Conservation (phyloP, 2,329 filamentous ascomycete species). For the Monilinia aucupariae region DNA sequence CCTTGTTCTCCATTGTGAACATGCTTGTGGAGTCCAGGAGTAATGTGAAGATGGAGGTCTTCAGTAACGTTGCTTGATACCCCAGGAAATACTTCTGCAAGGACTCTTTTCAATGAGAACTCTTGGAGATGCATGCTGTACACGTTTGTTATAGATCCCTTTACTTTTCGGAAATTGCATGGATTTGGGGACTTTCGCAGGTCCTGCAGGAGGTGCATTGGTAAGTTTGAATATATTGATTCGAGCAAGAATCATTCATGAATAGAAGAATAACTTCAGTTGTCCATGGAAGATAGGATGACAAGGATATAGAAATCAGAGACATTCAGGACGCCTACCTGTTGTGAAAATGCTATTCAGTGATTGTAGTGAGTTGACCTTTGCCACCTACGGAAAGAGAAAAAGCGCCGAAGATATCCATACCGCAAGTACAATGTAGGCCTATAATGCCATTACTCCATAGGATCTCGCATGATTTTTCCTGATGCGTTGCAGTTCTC, state of each 20-base stretch:
- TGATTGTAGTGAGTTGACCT: neutral
- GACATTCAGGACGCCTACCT: neutral
- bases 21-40: conserved; percentile 15
- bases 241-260: neutral
- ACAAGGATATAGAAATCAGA: conserved; percentile 5
- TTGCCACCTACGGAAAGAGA: neutral
- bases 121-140: conserved; percentile 3
- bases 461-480: neutral
- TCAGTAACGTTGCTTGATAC: conserved; percentile 13
- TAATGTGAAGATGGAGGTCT: conserved; percentile 13
- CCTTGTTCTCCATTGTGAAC: conserved; percentile 8
- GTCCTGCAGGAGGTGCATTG: conserved; percentile 1
- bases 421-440: neutral
- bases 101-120: neutral
- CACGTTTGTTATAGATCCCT: neutral
- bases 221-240: neutral
- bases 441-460: neutral
- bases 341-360: neutral
- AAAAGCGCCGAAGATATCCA: neutral
- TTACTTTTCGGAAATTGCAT: neutral
- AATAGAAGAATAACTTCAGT: conserved; percentile 2
- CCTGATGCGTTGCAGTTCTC: neutral
- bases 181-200: neutral
- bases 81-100: neutral
- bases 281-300: neutral